phyloP scores from a whole-genome alignment of 331 rosid species.

The Malus hybrid region DNA sequence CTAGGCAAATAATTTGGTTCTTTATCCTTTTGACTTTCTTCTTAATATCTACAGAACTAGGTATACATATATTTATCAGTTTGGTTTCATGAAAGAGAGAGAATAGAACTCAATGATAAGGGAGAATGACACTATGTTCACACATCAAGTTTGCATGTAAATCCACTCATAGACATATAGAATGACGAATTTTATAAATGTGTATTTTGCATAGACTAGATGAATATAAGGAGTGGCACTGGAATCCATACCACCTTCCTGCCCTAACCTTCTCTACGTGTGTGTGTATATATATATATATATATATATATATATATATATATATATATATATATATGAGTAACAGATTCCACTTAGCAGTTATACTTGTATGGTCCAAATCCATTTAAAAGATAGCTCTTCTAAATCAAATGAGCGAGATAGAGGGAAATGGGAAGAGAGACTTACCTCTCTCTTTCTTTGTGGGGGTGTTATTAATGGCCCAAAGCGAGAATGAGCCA shows the following conservation, averaged over 20 bases:
- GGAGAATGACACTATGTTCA: neutral
- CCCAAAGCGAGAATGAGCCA: constrained; percentile 85
- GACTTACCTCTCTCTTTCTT: constrained; percentile 79
- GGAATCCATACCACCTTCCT: neutral
- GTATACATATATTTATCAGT: neutral
- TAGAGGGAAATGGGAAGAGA: neutral
- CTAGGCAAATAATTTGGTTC: neutral
- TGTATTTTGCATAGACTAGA: neutral
- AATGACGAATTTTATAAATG: neutral
- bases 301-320: too few species aligned
- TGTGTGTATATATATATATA: too few species aligned
- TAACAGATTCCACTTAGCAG: neutral
- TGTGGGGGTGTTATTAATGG: constrained; percentile 61
- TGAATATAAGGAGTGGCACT: neutral
- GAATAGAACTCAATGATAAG: neutral
- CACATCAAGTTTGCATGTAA: neutral
- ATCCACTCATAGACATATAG: neutral
- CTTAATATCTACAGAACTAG: neutral
- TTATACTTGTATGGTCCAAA: neutral
- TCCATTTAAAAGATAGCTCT: neutral
- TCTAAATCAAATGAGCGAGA: neutral
- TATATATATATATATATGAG: neutral
- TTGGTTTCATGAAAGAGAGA: neutral
- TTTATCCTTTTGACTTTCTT: neutral
- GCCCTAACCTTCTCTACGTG: neutral